Evolutionary conservation across 2,329 filamentous ascomycete species (phyloP), one percentile per base, ranked within the genome.

Genomic region (Didymella segeticola): DNA sequence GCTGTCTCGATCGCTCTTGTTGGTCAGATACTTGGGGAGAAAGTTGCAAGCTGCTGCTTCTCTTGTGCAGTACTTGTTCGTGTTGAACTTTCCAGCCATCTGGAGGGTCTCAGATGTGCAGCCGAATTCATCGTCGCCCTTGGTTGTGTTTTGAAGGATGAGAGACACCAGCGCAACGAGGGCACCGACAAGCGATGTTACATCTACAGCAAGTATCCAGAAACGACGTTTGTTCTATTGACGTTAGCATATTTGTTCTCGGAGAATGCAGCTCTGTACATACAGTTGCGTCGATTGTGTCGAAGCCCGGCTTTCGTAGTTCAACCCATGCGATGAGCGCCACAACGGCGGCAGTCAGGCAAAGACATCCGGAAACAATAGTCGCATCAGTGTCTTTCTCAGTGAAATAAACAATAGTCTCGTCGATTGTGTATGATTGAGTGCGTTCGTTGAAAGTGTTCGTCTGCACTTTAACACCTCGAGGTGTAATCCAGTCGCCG

Each of bases 11-110:
- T 63, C 57, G 14, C 25, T 27, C 8, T 53, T 27, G 5, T 53
- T 57, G 17, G 47, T 49, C n/a, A 66, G 22, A 19, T 55, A 58
- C 22, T 47, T 48, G 7, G 58, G 53, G 11, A 65, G 41, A 29
- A 68, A 66, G 17, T 64, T 67, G 53, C 69, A 72, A 4, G 57
- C 58, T 4, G 60, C 69, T 50, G 62, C 60, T 43, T 71, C 69
- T 25, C 68, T 57, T 26, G 67, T 67, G 43, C 67, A 71, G 30
- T 65, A 57, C 8, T 65, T 57, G 36, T 70, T 70, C 2, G 64
- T 65, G 46, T 68, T 67, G 20, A 63, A 43, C 10, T 60, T 58
- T 29, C 66, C 62, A 11, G 48, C 51, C 49, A 62, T 60, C 38
- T 58, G 58, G 6, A 61, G 53, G 4, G 62, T 62, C 31, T 64